Evolutionary conservation across 805 yeast species (phyloP), one percentile per base, ranked within the genome.

Genomic region (Suhomyces sp.): DNA sequence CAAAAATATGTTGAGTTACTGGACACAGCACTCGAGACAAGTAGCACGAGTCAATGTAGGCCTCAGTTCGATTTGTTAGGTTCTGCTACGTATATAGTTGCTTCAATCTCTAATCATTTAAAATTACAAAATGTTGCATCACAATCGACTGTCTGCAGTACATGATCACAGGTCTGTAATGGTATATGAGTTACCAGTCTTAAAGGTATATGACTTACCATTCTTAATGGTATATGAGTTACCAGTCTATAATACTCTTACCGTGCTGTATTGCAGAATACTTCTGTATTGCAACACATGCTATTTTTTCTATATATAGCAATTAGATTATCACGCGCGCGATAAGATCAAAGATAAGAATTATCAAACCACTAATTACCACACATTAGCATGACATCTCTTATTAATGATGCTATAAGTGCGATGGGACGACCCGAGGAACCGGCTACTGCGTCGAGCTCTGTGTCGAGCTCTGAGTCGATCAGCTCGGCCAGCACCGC

Each of bases 381-480:
- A 26, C 47, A 22, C 24, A 46, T 23, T 13, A 42, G 31, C n/a
- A 49, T 58, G 51, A 45, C 53, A 6, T 49, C 55, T 4, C 48
- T 54, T 19, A 50, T 61, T 23, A 49, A 45, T 36, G 62, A 60
- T 36, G 54, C 70, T 17, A 66, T 66, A 6, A 52, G 53, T n/a
- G 54, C 66, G 15, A 67, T 66, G 71, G 71, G 68, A 24, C 10
- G 46, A 5, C 46, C 46, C 22, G 42, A 17, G 6, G 23, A 38
- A 3, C 2, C 24, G 23, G 24, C 24, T 6, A 19, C 42, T 19
- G 24, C n/a, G 13, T 38, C 42, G 13, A 19, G 42, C 7, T 9
- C 41, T 1, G 24, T 13, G 13, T 38, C 42, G 13, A 19, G 42
- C 7, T 9, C 41, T 1, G 12, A 10, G 10, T 36, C 42, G n/a